Conservation (phyloP, 208 protist genomes). For the Acanthamoeba royreba region DNA sequence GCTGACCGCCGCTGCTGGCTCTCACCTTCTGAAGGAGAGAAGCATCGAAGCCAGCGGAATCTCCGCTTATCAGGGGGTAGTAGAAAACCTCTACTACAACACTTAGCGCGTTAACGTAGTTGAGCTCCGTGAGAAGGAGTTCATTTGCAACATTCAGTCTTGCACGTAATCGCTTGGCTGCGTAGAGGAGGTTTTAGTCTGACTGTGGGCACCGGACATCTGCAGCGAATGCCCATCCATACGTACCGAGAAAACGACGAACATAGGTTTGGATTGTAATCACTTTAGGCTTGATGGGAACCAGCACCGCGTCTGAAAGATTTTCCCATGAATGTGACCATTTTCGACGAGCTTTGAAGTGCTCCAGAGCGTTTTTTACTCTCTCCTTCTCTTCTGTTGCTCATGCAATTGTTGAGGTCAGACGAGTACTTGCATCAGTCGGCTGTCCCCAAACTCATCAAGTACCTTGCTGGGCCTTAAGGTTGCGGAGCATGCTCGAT, state of each 20-base stretch:
- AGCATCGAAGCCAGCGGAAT: neutral
- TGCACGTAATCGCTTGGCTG: neutral
- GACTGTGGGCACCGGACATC: too few species aligned
- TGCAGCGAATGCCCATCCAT: too few species aligned
- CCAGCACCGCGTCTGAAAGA: neutral
- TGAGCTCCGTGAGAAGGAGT: neutral
- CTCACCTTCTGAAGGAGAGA: neutral
- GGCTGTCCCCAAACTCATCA: neutral
- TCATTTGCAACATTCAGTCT: neutral
- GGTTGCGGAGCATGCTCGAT: neutral
- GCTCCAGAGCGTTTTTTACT: neutral
- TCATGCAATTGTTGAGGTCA: too few species aligned
- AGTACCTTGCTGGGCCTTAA: neutral
- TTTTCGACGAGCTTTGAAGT: neutral
- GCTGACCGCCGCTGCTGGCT: neutral
- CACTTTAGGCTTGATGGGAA: neutral
- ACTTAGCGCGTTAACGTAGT: neutral
- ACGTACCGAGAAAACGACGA: neutral
- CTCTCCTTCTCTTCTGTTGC: neutral
- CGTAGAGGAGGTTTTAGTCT: too few species aligned
- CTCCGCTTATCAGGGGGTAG: neutral
- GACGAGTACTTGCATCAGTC: neutral
- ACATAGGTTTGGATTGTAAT: neutral
- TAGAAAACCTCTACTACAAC: neutral
- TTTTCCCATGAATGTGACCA: neutral